Base-by-base conservation (phyloP, 116 monocot species). In the Trichopus zeylanicus region DNA sequence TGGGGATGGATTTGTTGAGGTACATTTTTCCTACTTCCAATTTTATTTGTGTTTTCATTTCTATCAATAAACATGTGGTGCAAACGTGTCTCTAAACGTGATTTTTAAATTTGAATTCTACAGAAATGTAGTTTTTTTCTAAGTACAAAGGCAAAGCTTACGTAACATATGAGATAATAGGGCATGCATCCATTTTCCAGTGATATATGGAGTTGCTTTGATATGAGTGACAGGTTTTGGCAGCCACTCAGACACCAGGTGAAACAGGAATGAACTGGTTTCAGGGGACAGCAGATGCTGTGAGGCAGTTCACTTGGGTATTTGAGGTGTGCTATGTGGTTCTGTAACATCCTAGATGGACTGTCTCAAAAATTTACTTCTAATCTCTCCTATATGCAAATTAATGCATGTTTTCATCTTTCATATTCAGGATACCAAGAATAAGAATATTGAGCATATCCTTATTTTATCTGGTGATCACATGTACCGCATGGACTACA, bases 271-370 rank as follows among this genome's bases (percentile, higher is more conserved):
- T 72, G 88, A 82, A 82, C 34, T 90, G 90, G 90, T 90, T 90
- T 59, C 85, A 90, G 64, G 90, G 90, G 51, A 90, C 85, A 52
- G 90, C 90, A 29, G 90, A 90, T 75, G 90, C 90, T 21, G 85
- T 90, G 16, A 78, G 89, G 59, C 78, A 81, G 61, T 89, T 85
- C 75, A 79, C 51, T 20, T 89, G 89, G 89, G 76, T 84, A 16
- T 80, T 80, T 67, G 80, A 80, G 80, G 80, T 80, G 29, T 29
- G 46, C 11, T 29, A 18, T 24, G n/a, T n/a, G n/a, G n/a, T 58
- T 58, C n/a, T 6, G 8, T 55, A 26, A 29, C 29, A 22, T 26
- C 2, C 26, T 8, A 54, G 8, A 20, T 47, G 29, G 33, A 13
- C 18, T 38, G 4, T 7, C 30, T 22, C 13, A 25, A 1, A 3